Percentiles rank a stretch among this genome's conserved stretches.
These are phyloP conservation scores for Ilyonectria destructans DNA, from an alignment of 2,329 filamentous ascomycete genomes.

Conservation along the genomic window DNA sequence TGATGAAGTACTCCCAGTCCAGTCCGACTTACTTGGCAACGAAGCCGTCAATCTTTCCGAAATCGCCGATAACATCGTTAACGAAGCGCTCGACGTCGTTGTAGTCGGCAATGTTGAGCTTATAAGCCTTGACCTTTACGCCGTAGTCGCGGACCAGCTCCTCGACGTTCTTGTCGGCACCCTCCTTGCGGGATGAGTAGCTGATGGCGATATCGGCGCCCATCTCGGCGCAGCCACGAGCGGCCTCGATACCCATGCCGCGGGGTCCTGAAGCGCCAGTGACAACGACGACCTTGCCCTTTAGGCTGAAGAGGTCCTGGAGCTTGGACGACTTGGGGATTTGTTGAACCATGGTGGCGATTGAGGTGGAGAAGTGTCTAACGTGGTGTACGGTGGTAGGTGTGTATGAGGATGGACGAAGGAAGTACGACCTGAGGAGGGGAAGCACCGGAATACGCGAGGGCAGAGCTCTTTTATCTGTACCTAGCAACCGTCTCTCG, in stretches of 20 bases:
- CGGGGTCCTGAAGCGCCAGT: slow-evolving; percentile 80
- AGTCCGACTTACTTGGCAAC: slow-evolving; percentile 77
- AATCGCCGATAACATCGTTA: slow-evolving; percentile 78
- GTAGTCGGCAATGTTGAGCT: slow-evolving; percentile 72
- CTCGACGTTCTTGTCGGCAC: slow-evolving; percentile 76
- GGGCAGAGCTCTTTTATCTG: background rate
- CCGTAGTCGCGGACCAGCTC: slow-evolving; percentile 78
- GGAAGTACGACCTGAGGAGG: background rate
- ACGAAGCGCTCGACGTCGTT: slow-evolving; percentile 68
- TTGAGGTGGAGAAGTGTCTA: background rate
- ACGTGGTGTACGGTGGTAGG: slow-evolving; percentile 9
- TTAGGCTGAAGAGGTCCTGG: slow-evolving; percentile 79
- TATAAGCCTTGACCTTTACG: slow-evolving; percentile 76
- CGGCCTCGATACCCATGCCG: slow-evolving; percentile 80
- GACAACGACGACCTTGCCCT: slow-evolving; percentile 81
- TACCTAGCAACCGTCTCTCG: slow-evolving; percentile 2
- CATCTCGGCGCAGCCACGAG: slow-evolving; percentile 79
- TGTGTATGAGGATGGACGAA: slow-evolving; percentile 1
- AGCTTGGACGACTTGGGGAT: slow-evolving; percentile 73
- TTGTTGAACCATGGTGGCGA: slow-evolving; percentile 66
- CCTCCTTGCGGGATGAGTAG: slow-evolving; percentile 79
- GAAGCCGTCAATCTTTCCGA: slow-evolving; percentile 82
- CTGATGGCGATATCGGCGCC: slow-evolving; percentile 82
- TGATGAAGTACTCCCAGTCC: slow-evolving; percentile 61
- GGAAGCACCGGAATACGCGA: background rate